A percentile compares a stretch with the other conserved stretches of the same genome.
Conservation (phyloP, 768 basidiomycete species). For the Phaeolepiota aurea region DNA sequence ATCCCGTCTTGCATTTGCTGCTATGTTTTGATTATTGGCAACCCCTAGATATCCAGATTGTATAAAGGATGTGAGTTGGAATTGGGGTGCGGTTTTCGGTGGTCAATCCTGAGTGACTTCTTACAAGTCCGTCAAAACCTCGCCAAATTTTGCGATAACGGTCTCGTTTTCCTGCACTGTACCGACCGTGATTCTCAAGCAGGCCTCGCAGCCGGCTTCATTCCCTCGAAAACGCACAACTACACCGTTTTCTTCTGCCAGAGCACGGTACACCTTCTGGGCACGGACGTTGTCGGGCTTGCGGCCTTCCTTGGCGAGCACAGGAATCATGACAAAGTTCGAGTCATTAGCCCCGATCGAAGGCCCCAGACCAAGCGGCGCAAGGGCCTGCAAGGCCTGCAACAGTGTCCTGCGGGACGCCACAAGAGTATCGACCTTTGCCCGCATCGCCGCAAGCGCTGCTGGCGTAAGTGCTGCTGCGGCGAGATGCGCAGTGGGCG, state of each 20-base stretch:
- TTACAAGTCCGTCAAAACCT: too few relatives aligned
- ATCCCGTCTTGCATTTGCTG: too few relatives aligned
- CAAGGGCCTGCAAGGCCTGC: slow-evolving; percentile 35
- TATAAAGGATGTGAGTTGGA: too few relatives aligned
- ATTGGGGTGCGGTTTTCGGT: too few relatives aligned
- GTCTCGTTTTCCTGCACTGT: slow-evolving; percentile 68
- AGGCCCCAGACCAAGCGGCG: slow-evolving; percentile 47
- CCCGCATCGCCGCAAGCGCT: slow-evolving; percentile 56
- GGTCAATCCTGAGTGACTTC: too few relatives aligned
- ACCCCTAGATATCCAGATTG: too few relatives aligned
- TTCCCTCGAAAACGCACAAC: slow-evolving; percentile 87
- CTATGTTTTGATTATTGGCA: too few relatives aligned
- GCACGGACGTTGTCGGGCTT: slow-evolving; percentile 56
- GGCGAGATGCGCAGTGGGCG: slow-evolving; percentile 81
- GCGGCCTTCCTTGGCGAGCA: slow-evolving; percentile 40
- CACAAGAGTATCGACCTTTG: slow-evolving; percentile 52
- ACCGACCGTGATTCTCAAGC: slow-evolving; percentile 86
- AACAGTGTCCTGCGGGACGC: slow-evolving; percentile 51
- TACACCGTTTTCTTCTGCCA: slow-evolving; percentile 81
- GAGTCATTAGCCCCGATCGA: slow-evolving; percentile 79
- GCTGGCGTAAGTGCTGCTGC: slow-evolving; percentile 63
- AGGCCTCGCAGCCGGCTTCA: slow-evolving; percentile 81
- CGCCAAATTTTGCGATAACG: slow-evolving; percentile 45
- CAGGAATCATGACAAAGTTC: slow-evolving; percentile 83
- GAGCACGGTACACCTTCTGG: slow-evolving; percentile 57